Conservation (phyloP, 2,329 filamentous ascomycete species). For the Fusarium torreyae region DNA sequence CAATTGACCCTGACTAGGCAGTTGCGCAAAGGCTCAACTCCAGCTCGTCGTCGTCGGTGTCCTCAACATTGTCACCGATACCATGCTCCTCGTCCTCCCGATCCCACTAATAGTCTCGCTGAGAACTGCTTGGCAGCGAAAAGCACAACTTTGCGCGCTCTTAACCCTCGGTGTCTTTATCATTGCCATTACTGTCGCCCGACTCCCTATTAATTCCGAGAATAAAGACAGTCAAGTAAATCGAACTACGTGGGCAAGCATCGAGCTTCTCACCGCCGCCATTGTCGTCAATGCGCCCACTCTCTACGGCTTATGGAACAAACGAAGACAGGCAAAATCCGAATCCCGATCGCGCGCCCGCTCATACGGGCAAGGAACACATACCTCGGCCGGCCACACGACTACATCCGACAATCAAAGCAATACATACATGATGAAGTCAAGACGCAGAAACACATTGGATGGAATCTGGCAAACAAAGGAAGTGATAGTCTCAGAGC, state of each 20-base stretch:
- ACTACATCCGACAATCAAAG: no score
- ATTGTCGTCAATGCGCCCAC: slow-evolving; percentile 58
- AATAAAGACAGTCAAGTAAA: slow-evolving; percentile 55
- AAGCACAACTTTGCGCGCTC: slow-evolving; percentile 52
- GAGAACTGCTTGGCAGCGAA: slow-evolving; percentile 50
- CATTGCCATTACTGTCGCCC: slow-evolving; percentile 57
- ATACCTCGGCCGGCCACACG: no score
- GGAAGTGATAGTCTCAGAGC: no score
- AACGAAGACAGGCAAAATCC: slow-evolving; percentile 8
- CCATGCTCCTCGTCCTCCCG: slow-evolving; percentile 49
- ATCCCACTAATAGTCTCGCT: slow-evolving; percentile 49
- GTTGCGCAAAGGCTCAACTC: slow-evolving; percentile 36
- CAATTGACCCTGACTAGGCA: background rate
- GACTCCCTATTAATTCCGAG: slow-evolving; percentile 56
- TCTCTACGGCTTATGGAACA: slow-evolving; percentile 55
- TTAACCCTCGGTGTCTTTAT: slow-evolving; percentile 59
- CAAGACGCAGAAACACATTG: no score
- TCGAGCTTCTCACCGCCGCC: slow-evolving; percentile 54
- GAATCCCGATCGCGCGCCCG: background rate
- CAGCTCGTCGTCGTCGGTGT: slow-evolving; percentile 44
- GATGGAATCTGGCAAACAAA: no score
- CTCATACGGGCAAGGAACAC: no score
- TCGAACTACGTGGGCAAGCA: slow-evolving; percentile 57
- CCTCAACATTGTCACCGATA: slow-evolving; percentile 49
- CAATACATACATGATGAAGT: no score